A percentile compares a stretch with the other conserved stretches of the same genome.
Evolutionary conservation across 139 green algal genomes (phyloP).

Genomic region (Micractinium sp.): DNA sequence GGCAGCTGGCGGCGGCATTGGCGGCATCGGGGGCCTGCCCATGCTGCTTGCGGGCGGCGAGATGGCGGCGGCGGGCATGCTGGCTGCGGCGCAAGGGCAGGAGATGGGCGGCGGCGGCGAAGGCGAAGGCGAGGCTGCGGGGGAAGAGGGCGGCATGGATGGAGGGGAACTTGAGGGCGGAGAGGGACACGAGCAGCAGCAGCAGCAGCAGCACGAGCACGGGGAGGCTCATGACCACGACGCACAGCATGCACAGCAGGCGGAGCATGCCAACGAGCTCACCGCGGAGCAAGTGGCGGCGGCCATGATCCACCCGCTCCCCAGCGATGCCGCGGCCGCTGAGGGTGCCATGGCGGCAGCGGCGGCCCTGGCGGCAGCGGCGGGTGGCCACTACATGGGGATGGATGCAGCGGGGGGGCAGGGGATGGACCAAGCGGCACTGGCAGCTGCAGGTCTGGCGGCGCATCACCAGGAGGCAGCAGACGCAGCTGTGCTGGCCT

Average conservation of each 20-base stretch:
- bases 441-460: neutral
- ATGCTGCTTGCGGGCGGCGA: neutral
- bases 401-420: no score
- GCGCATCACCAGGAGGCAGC: neutral
- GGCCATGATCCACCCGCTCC: neutral
- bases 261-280: neutral
- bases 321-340: neutral
- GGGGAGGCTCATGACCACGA: neutral
- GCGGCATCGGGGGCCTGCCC: neutral
- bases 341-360: neutral
- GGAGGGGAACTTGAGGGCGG: neutral
- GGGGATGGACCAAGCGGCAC: neutral
- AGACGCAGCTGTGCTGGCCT: neutral
- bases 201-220: neutral
- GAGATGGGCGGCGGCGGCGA: neutral
- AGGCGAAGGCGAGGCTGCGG: neutral
- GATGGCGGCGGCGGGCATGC: neutral
- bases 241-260: neutral
- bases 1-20: neutral
- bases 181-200: neutral
- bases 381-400: no score
- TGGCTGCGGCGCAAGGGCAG: neutral
- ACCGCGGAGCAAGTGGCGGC: constrained; percentile 13
- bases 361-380: no score
- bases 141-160: neutral